Base-by-base conservation (phyloP, 2,329 filamentous ascomycete genomes). In the Fusarium incarnatum region DNA sequence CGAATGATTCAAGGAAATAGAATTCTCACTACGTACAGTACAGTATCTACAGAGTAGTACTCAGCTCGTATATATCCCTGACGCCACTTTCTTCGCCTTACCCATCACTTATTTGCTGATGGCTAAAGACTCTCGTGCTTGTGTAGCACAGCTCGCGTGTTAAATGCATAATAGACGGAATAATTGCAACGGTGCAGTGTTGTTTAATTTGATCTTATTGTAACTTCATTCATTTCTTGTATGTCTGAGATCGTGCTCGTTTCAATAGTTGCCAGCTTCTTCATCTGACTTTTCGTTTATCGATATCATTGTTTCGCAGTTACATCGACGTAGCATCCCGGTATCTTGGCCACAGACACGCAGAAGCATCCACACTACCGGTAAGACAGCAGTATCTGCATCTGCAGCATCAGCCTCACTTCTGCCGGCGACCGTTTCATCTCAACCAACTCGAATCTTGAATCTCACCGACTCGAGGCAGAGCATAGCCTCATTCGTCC, bases 61-160 rank as follows among this genome's bases (percentile, higher is more conserved):
- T 22, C 34, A 64, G 27, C 56, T 44, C 49, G 64, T 67, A 47
- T 42, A 23, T 40, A 62, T 47, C 64, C 64, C 49, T 67, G 64
- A 52, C 46, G 42, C 62, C 25, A 50, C 34, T 67, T 44, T 22
- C 28, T n/a, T 61, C 60, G 40, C 22, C 22, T 44, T 20, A 30
- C 8, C n/a, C 30, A 25, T 44, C 22, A 41, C 13, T 20, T 10
- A 42, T 53, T 27, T n/a, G 34, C 20, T 27, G 25, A 42, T 53
- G 34, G 23, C n/a, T 41, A 27, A 28, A 52, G 18, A 25, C 10
- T 27, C 4, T 40, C 20, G 34, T 27, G n/a, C 18, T 41, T 20
- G 22, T 25, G 30, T 27, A 37, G 49, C 18, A 41, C 9, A 20
- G 27, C n/a, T 27, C 10, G 10, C 37, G 23, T 42, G 27, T 13